Evolutionary conservation across 768 basidiomycete genomes (phyloP).

Genomic region (Cyclocybe aegerita): DNA sequence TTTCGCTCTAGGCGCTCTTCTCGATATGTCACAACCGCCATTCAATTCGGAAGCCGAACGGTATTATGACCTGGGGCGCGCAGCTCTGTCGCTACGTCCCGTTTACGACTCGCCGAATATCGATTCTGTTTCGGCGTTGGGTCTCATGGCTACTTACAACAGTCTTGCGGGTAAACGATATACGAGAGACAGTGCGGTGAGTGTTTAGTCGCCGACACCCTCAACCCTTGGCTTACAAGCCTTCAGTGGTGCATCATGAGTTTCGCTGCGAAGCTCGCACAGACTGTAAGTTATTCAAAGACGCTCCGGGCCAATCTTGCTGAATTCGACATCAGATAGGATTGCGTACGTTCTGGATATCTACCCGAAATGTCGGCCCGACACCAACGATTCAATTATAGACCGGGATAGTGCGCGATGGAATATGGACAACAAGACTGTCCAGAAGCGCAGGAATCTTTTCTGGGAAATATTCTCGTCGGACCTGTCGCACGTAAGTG

Average conservation of each 20-base stretch:
- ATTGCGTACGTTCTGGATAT: too few relatives aligned
- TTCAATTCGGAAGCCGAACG: slow-evolving; percentile 61
- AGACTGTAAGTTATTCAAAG: slow-evolving; percentile 37
- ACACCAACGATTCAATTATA: background rate
- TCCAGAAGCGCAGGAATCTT: slow-evolving; percentile 59
- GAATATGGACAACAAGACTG: slow-evolving; percentile 56
- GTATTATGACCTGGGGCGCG: slow-evolving; percentile 57
- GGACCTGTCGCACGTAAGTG: slow-evolving; percentile 51
- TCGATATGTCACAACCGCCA: slow-evolving; percentile 49
- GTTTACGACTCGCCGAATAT: slow-evolving; percentile 56
- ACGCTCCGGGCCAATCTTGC: background rate
- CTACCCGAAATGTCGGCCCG: background rate
- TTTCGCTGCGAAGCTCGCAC: slow-evolving; percentile 58
- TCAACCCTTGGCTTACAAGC: slow-evolving; percentile 14
- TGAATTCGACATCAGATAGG: too few relatives aligned
- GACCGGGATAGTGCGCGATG: slow-evolving; percentile 75
- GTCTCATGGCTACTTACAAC: slow-evolving; percentile 58
- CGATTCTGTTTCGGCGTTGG: slow-evolving; percentile 59
- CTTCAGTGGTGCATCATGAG: slow-evolving; percentile 51
- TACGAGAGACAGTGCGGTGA: slow-evolving; percentile 41
- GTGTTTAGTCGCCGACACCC: slow-evolving; percentile 17
- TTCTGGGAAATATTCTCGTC: slow-evolving; percentile 74
- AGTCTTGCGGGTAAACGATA: slow-evolving; percentile 52
- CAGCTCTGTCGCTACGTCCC: slow-evolving; percentile 48
- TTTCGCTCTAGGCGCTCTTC: slow-evolving; percentile 60